Evolutionary conservation across 202 grass and related monocot genomes (phyloP).

Genomic region (Digitaria exilis): DNA sequence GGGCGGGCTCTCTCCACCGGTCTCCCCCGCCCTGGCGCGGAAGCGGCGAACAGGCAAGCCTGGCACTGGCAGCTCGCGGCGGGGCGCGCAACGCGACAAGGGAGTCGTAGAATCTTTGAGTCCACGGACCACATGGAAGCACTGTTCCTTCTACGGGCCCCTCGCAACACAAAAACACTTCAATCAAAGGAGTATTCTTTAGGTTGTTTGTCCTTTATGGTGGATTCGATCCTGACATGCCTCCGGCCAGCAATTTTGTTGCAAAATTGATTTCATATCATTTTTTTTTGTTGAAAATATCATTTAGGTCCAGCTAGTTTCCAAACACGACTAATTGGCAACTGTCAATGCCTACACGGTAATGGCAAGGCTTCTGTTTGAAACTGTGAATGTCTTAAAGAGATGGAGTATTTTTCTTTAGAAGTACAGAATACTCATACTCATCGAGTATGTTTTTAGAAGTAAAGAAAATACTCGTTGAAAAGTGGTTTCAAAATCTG

Average conservation of each 20-base stretch:
- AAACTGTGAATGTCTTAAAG: too few species aligned
- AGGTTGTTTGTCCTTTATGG: background rate
- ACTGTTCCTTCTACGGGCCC: slow-evolving; percentile 26
- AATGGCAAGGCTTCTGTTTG: too few species aligned
- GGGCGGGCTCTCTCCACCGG: background rate
- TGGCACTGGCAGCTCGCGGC: background rate
- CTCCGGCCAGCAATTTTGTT: background rate
- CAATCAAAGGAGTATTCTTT: background rate
- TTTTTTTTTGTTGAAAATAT: background rate
- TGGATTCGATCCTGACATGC: background rate
- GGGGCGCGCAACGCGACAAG: slow-evolving; percentile 22
- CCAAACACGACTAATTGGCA: background rate
- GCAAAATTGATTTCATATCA: background rate
- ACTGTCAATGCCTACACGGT: too few species aligned
- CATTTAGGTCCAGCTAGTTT: too few species aligned
- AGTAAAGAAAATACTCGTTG: too few species aligned
- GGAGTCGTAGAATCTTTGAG: slow-evolving; percentile 16
- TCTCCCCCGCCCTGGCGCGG: background rate
- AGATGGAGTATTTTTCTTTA: background rate
- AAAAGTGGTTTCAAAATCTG: background rate
- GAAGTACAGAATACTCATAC: background rate
- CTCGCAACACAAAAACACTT: too few species aligned
- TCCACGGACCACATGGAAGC: slow-evolving; percentile 23
- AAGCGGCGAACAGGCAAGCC: slow-evolving; percentile 35
- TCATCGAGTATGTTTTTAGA: background rate